These are phyloP conservation scores for Taiozyma sp. DNA, from an alignment of 1,139 yeast genomes.

Conservation along the genomic window DNA sequence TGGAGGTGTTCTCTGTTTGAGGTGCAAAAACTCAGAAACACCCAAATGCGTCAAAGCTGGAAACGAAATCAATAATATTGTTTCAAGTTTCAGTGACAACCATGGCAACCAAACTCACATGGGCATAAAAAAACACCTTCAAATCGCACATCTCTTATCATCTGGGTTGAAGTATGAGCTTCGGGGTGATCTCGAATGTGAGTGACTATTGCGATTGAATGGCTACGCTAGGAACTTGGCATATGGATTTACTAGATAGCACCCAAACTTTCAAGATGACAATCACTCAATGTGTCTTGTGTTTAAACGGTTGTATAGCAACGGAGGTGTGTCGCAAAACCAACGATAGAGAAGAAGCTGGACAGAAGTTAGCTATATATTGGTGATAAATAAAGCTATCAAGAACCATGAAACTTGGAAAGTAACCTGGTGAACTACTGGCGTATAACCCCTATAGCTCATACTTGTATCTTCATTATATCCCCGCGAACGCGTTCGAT, in stretches of 20 bases:
- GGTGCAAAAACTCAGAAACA: background rate
- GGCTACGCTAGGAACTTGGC: background rate
- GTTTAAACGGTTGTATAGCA: too few relatives aligned
- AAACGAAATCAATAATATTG: background rate
- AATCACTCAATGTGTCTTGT: background rate
- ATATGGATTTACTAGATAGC: too few relatives aligned
- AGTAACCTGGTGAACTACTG: too few relatives aligned
- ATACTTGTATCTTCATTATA: too few relatives aligned
- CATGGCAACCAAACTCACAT: background rate
- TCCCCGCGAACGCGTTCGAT: background rate
- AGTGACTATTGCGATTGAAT: background rate
- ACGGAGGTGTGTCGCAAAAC: too few relatives aligned
- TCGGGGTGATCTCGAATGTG: background rate
- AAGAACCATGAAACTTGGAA: too few relatives aligned
- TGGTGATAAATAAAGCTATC: too few relatives aligned
- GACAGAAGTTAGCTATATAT: too few relatives aligned
- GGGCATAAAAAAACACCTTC: background rate
- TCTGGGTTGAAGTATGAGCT: background rate
- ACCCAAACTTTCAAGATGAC: background rate
- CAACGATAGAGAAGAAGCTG: too few relatives aligned
- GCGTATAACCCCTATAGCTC: too few relatives aligned
- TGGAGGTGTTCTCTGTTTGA: background rate
- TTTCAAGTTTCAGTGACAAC: background rate
- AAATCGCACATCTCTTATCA: background rate
- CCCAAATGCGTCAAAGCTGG: background rate